phyloP scores from a whole-genome alignment of 768 basidiomycete species.

The Amylocystis lapponica region DNA sequence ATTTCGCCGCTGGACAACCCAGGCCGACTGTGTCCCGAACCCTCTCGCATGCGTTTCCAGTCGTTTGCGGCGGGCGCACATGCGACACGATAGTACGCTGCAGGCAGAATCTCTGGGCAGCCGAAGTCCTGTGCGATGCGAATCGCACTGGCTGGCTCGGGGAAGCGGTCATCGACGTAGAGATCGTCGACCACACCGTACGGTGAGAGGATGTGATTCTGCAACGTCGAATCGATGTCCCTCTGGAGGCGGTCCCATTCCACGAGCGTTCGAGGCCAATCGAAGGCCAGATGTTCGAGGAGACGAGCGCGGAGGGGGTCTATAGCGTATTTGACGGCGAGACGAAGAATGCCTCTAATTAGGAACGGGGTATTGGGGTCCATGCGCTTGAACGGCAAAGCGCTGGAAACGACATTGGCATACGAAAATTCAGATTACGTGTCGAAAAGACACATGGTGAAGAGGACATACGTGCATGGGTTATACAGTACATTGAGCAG shows the following conservation, averaged over 20 bases:
- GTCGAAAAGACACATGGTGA: too few relatives aligned
- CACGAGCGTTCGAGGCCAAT: conserved; percentile 22
- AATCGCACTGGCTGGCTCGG: conserved; percentile 10
- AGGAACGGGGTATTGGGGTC: conserved; percentile 14
- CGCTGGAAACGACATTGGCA: too few relatives aligned
- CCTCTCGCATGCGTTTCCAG: too few relatives aligned
- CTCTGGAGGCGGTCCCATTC: conserved; percentile 20
- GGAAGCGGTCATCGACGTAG: too few relatives aligned
- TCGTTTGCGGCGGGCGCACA: too few relatives aligned
- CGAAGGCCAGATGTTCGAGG: conserved; percentile 14
- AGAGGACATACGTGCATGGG: conserved; percentile 1
- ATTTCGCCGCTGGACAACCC: too few relatives aligned
- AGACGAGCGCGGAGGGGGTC: conserved; percentile 19
- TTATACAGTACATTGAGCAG: conserved; percentile 9
- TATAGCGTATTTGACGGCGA: conserved; percentile 25
- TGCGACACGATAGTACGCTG: conserved; percentile 13
- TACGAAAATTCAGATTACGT: too few relatives aligned
- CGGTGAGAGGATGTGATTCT: not conserved
- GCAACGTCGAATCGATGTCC: not conserved
- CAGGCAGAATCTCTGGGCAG: conserved; percentile 12
- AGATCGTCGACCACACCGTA: conserved; percentile 3
- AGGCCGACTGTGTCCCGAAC: too few relatives aligned
- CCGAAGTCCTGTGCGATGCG: conserved; percentile 9
- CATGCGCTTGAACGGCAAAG: conserved; percentile 10
- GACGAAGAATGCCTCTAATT: conserved; percentile 12